Evolutionary conservation across 352 stramenopile genomes (phyloP).

Genomic region (Achlya hypogyna): DNA sequence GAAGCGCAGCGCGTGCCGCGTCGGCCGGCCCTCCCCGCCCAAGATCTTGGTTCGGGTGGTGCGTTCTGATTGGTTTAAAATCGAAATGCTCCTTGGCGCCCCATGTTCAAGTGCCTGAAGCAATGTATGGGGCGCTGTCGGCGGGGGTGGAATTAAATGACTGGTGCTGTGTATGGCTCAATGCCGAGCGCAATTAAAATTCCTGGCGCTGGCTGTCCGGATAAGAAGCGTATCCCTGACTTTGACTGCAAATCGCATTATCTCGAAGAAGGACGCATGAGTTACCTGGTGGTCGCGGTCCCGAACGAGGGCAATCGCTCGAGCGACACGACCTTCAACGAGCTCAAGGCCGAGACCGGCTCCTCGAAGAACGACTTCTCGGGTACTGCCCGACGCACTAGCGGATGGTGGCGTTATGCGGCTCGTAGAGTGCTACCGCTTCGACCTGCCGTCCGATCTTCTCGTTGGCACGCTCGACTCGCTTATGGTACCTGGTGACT

Average conservation of each 20-base stretch:
- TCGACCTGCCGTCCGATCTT: conserved; percentile 89
- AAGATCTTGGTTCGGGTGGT: not conserved
- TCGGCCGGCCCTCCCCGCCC: not conserved
- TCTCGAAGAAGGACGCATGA: conserved; percentile 20
- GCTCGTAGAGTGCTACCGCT: conserved; percentile 56
- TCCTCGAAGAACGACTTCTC: conserved; percentile 75
- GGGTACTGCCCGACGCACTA: conserved; percentile 27
- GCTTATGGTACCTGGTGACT: conserved; percentile 81
- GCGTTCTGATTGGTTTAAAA: conserved; percentile 7
- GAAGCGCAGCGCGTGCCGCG: not conserved
- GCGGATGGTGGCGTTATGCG: not conserved
- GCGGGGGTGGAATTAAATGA: not conserved
- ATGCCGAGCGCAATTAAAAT: too few species aligned
- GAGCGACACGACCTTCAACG: conserved; percentile 74
- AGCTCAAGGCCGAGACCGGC: conserved; percentile 76
- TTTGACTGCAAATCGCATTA: not conserved
- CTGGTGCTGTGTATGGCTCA: not conserved
- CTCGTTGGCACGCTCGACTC: conserved; percentile 96
- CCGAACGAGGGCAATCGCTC: conserved; percentile 77
- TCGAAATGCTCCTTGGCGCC: not conserved
- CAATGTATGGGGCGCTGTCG: not conserved
- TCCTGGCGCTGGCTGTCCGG: too few species aligned
- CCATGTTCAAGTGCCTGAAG: not conserved
- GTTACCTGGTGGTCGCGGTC: conserved; percentile 74
- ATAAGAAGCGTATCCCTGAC: not conserved